These are phyloP conservation scores for Nakazawaea wyomingensis DNA, from an alignment of 805 yeast species.

Conservation along the genomic window DNA sequence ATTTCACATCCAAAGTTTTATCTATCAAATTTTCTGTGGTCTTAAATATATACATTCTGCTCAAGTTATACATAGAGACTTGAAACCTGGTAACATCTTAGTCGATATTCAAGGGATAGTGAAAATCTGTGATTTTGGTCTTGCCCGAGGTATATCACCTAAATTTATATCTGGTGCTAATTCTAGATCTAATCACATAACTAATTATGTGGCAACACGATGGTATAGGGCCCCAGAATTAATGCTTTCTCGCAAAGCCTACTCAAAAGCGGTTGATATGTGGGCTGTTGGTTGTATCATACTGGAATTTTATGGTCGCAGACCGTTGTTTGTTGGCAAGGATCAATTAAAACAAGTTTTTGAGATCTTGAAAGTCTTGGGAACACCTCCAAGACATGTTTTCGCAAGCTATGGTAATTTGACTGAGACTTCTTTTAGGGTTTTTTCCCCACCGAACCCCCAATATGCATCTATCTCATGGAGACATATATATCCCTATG, in stretches of 20 bases:
- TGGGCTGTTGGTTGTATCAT: slow-evolving; percentile 94
- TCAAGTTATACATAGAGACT: slow-evolving; percentile 85
- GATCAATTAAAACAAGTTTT: slow-evolving; percentile 66
- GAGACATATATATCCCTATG: slow-evolving; percentile 58
- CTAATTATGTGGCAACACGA: slow-evolving; percentile 87
- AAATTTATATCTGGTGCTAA: slow-evolving; percentile 27
- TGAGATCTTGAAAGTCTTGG: slow-evolving; percentile 64
- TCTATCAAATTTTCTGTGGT: slow-evolving; percentile 83
- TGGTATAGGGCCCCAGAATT: slow-evolving; percentile 97
- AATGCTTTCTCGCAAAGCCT: slow-evolving; percentile 52
- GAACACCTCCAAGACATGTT: slow-evolving; percentile 55
- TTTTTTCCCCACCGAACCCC: slow-evolving; percentile 38
- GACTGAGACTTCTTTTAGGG: slow-evolving; percentile 41
- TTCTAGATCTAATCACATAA: slow-evolving; percentile 42
- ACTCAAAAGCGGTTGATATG: slow-evolving; percentile 72
- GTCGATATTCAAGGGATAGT: slow-evolving; percentile 68
- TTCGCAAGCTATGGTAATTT: slow-evolving; percentile 32
- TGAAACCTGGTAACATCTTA: slow-evolving; percentile 86
- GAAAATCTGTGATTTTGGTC: slow-evolving; percentile 91
- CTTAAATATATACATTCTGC: slow-evolving; percentile 87
- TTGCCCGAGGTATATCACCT: slow-evolving; percentile 68
- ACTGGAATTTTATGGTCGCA: slow-evolving; percentile 77
- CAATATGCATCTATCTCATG: slow-evolving; percentile 40
- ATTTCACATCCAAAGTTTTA: slow-evolving; percentile 69
- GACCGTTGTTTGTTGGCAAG: slow-evolving; percentile 75